Base-by-base conservation (phyloP, 768 basidiomycete species). In the Psilocybe sp. region DNA sequence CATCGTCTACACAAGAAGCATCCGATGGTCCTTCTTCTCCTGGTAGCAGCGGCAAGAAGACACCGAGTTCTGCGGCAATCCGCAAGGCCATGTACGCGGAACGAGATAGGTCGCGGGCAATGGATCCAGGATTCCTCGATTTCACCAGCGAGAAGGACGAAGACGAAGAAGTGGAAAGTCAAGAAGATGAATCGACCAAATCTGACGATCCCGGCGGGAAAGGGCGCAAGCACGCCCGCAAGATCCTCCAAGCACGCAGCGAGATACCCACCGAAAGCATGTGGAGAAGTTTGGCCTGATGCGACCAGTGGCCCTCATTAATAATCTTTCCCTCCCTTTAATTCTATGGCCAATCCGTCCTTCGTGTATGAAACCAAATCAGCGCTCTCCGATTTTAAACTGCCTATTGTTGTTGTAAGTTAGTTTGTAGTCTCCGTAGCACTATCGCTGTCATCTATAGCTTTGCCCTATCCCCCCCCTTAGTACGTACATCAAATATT, bases 221-320 rank as follows among this genome's bases (percentile, higher is more conserved):
- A 37, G 80, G 82, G 1, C 73, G 82, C 40, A 75, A 74, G 53
- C 78, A 73, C 40, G 88, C 89, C 1, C 61, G 84, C 54, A 81
- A 74, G 67, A 92, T 92, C 44, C 68, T 91, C 44, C 77, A 89
- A 61, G 80, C 80, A 16, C 77, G 87, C 43, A 85, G 79, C 55
- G 76, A 80, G 64, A 55, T 90, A 19, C 89, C 89, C 2, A 77
- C 76, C 51, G 77, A 76, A 50, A 84, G 87, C 34, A 89, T 90
- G 87, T 91, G 87, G 87, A 76, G 87, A 59, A 91, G 89, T 70
- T 69, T 91, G 59, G 87, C 83, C 20, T 60, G 47, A 40, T 44
- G 15, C 12, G 23, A 44, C n/a, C 32, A 3, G 23, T 28, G 23
- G 23, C 23, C 23, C 23, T 7, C 23, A 28, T 28, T 28, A 3